A percentile compares a stretch with the other conserved stretches of the same genome.
phyloP scores from a whole-genome alignment of 108 stramenopile genomes.

The Bacterosira constricta region DNA sequence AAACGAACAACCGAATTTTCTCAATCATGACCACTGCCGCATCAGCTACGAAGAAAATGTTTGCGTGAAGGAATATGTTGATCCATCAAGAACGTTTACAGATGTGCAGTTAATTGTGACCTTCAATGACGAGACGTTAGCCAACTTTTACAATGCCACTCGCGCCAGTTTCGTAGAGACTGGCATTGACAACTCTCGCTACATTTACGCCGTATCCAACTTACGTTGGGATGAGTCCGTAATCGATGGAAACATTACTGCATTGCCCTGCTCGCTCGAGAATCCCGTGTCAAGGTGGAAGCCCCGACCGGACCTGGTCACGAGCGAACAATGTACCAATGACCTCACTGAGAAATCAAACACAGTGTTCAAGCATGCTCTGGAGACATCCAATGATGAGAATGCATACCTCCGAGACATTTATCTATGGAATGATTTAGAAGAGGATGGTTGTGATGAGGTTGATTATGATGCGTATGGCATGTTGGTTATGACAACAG shows the following conservation, averaged over 20 bases:
- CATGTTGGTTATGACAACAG: constrained; percentile 37
- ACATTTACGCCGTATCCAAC: constrained; percentile 17
- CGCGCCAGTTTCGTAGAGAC: background rate
- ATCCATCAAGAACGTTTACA: background rate
- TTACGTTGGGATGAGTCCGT: constrained; percentile 22
- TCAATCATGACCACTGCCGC: constrained; percentile 25
- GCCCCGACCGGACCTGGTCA: constrained; percentile 27
- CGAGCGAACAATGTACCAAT: constrained; percentile 17
- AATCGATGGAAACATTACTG: constrained; percentile 10
- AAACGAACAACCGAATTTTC: constrained; percentile 37
- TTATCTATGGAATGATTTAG: constrained; percentile 17
- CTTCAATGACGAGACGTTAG: constrained; percentile 25
- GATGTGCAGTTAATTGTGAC: constrained; percentile 31
- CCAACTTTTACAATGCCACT: constrained; percentile 6
- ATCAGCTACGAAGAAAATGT: constrained; percentile 25
- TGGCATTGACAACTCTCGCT: background rate
- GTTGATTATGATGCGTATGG: constrained; percentile 17
- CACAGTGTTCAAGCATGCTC: constrained; percentile 3
- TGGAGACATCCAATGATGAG: constrained; percentile 26
- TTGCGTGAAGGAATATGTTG: constrained; percentile 5
- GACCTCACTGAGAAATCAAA: constrained; percentile 15
- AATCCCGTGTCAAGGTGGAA: constrained; percentile 36
- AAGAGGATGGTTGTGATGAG: constrained; percentile 21
- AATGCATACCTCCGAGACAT: constrained; percentile 33
- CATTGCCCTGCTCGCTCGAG: constrained; percentile 9